A percentile compares a stretch with the other conserved stretches of the same genome.
Evolutionary conservation across 495 filamentous ascomycete species (phyloP).

Genomic region (Sordaria brevicollis): DNA sequence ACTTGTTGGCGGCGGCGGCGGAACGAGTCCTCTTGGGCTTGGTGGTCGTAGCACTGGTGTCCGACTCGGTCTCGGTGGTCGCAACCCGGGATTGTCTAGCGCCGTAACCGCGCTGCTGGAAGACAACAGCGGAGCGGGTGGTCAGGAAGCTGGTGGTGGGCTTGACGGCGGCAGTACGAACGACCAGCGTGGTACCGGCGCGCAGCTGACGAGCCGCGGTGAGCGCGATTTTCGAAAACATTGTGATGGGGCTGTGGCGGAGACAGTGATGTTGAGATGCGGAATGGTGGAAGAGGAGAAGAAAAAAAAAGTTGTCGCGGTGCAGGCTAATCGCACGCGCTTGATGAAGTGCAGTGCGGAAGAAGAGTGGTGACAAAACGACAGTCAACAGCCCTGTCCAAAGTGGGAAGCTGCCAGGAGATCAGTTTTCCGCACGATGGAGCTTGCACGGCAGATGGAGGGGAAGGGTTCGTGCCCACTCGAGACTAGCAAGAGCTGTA

Average conservation of each 20-base stretch:
- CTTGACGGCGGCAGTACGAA: neutral
- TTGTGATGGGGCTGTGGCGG: constrained; percentile 3
- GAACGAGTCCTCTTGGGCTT: constrained; percentile 14
- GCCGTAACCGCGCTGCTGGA: constrained; percentile 5
- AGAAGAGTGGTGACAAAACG: neutral
- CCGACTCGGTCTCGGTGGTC: constrained; percentile 1
- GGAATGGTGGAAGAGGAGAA: neutral
- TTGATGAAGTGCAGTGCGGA: neutral
- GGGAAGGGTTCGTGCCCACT: neutral
- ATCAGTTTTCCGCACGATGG: neutral
- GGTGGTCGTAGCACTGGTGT: constrained; percentile 4
- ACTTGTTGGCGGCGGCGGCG: constrained; percentile 5
- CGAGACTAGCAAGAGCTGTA: neutral
- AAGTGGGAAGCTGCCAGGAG: neutral
- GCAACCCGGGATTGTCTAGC: constrained; percentile 4
- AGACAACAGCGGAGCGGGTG: neutral
- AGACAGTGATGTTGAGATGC: neutral
- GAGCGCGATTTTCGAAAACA: constrained; percentile 21
- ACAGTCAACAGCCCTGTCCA: neutral
- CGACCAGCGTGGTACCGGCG: constrained; percentile 1
- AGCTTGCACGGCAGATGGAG: neutral
- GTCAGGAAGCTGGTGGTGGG: neutral
- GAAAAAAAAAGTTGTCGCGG: neutral
- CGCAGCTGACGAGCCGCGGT: constrained; percentile 14
- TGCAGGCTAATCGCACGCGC: neutral